These are phyloP conservation scores for Amniculicola lignicola DNA, from an alignment of 495 filamentous ascomycete genomes.

Conservation along the genomic window DNA sequence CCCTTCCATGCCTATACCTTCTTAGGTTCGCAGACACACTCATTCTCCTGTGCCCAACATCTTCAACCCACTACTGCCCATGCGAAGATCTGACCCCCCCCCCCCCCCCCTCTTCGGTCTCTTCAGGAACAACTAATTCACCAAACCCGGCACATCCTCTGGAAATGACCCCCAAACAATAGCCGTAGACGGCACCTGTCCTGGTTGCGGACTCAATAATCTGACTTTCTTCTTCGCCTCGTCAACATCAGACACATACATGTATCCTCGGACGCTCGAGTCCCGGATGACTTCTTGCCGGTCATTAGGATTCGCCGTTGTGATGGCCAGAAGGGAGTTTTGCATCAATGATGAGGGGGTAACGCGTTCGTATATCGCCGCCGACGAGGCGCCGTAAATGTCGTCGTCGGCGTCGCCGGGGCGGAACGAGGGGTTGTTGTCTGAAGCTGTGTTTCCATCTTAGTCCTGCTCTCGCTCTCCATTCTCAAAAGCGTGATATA, in stretches of 20 bases:
- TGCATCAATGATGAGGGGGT: conserved; percentile 59
- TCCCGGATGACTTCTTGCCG: conserved; percentile 70
- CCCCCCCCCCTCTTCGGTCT: too few species aligned
- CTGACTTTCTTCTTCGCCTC: conserved; percentile 76
- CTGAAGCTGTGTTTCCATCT: neutral
- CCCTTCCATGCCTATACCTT: too few species aligned
- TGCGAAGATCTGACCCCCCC: neutral
- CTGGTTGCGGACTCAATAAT: conserved; percentile 75
- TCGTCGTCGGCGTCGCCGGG: conserved; percentile 47
- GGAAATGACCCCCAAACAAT: conserved; percentile 55
- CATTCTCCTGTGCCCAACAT: too few species aligned
- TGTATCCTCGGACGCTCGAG: conserved; percentile 84
- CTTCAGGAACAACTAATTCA: too few species aligned
- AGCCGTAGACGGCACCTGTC: conserved; percentile 71
- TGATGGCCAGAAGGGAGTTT: conserved; percentile 74
- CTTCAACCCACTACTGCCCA: neutral
- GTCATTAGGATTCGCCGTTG: conserved; percentile 65
- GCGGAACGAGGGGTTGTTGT: conserved; percentile 24
- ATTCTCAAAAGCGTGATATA: neutral
- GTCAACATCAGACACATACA: conserved; percentile 89
- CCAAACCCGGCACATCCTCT: conserved; percentile 42
- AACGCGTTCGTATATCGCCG: conserved; percentile 55
- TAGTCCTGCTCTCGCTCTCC: neutral
- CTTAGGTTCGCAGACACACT: too few species aligned
- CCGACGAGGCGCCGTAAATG: conserved; percentile 34